These are phyloP conservation scores for Colletotrichum lupini DNA, from an alignment of 2,329 filamentous ascomycete genomes.

Conservation along the genomic window DNA sequence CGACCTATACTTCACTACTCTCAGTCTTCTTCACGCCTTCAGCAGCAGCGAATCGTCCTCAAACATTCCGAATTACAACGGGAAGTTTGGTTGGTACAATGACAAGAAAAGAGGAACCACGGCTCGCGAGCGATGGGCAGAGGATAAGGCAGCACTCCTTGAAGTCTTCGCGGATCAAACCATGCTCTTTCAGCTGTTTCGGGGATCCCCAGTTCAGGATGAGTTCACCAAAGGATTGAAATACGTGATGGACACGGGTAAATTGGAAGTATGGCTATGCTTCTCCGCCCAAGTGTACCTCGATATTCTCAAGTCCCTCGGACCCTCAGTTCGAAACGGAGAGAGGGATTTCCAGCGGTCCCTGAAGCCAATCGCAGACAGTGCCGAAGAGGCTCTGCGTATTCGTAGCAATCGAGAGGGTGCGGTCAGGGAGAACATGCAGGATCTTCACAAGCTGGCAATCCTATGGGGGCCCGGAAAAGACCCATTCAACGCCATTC, in stretches of 20 bases:
- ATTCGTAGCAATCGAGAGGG: neutral
- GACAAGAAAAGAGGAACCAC: constrained; percentile 18
- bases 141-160: constrained; percentile 33
- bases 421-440: neutral
- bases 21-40: constrained; percentile 1
- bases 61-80: constrained; percentile 34
- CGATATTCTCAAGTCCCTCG: constrained; percentile 35
- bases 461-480: constrained; percentile 33
- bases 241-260: neutral
- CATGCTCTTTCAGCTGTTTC: constrained; percentile 18
- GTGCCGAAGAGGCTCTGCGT: neutral
- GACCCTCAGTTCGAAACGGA: neutral
- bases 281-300: constrained; percentile 38
- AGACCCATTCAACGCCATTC: constrained; percentile 13
- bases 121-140: constrained; percentile 4
- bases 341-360: neutral
- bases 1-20: neutral
- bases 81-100: constrained; percentile 37
- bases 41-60: neutral
- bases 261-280: constrained; percentile 32
- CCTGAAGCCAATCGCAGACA: neutral
- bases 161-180: constrained; percentile 33
- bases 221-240: constrained; percentile 36
- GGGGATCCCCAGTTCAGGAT: constrained; percentile 33
- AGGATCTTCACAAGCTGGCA: constrained; percentile 15